Percentiles rank a stretch among this genome's conserved stretches.
Evolutionary conservation across 73 alveolate species (phyloP).

Genomic region (Paramecium biaurelia): DNA sequence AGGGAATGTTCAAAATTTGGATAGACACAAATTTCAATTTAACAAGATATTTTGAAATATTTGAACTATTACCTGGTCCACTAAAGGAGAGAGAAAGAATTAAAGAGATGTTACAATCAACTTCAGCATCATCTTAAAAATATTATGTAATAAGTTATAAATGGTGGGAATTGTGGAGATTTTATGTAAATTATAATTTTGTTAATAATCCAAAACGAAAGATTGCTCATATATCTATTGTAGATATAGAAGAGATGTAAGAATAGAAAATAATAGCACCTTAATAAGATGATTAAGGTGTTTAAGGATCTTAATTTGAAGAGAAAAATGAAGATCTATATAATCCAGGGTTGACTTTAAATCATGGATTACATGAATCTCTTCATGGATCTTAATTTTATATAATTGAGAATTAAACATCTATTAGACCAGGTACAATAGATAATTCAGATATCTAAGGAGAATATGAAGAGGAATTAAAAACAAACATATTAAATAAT

Average conservation of each 20-base stretch:
- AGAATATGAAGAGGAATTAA: slow-evolving; percentile 73
- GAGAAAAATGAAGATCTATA: neutral
- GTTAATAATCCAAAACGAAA: neutral
- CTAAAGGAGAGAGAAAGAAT: slow-evolving; percentile 69
- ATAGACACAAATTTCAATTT: neutral
- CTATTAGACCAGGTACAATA: slow-evolving; percentile 68
- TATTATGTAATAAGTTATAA: slow-evolving; percentile 49
- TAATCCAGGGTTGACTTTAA: neutral
- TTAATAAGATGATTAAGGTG: slow-evolving; percentile 39
- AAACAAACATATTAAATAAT: slow-evolving; percentile 67
- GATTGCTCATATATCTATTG: slow-evolving; percentile 5
- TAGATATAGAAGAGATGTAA: slow-evolving; percentile 16
- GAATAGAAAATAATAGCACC: slow-evolving; percentile 10
- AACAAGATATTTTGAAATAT: slow-evolving; percentile 22
- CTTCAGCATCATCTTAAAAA: slow-evolving; percentile 6
- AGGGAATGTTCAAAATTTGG: neutral
- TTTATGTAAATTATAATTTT: slow-evolving; percentile 49
- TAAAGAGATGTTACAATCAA: slow-evolving; percentile 36
- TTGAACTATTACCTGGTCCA: slow-evolving; percentile 79
- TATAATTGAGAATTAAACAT: neutral
- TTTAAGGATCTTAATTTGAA: slow-evolving; percentile 15
- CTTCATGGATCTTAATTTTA: neutral
- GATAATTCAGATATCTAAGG: slow-evolving; percentile 80
- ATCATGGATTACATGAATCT: slow-evolving; percentile 43
- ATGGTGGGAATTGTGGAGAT: slow-evolving; percentile 70